A percentile compares a stretch with the other conserved stretches of the same genome.
These are phyloP conservation scores for Bothriochloa decipiens DNA, from an alignment of 176 grass and related monocot genomes.

Conservation along the genomic window DNA sequence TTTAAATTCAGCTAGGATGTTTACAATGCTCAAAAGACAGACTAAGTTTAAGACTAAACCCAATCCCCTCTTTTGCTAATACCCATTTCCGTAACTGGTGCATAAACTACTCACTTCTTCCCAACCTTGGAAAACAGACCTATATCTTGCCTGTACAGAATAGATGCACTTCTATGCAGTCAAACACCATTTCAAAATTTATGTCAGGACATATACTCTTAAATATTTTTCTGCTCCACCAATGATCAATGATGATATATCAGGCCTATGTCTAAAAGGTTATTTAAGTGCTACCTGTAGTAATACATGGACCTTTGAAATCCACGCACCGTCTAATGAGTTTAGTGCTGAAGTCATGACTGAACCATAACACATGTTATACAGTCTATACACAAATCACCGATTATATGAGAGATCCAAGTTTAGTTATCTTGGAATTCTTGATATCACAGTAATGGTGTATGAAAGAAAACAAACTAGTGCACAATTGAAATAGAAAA, in stretches of 20 bases:
- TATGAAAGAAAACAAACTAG: background rate
- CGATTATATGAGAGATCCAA: background rate
- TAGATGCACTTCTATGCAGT: background rate
- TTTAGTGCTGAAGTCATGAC: background rate
- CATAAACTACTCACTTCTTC: background rate
- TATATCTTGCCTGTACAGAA: background rate
- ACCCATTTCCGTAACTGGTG: background rate
- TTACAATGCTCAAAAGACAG: background rate
- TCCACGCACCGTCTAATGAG: background rate
- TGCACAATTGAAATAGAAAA: background rate
- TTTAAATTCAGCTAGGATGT: background rate
- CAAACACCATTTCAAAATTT: background rate
- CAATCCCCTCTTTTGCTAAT: background rate
- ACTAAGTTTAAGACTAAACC: background rate
- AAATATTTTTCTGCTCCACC: background rate
- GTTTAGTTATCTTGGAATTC: background rate
- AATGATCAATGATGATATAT: slow-evolving; percentile 6
- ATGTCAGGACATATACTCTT: background rate
- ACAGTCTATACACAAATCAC: background rate
- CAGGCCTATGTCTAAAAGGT: background rate
- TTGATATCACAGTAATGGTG: background rate
- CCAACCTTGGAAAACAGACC: background rate
- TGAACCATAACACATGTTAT: background rate
- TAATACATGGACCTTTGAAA: background rate
- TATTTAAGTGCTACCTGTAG: background rate